These are phyloP conservation scores for Westerdykella aurantiaca DNA, from an alignment of 2,329 filamentous ascomycete species.

Conservation along the genomic window DNA sequence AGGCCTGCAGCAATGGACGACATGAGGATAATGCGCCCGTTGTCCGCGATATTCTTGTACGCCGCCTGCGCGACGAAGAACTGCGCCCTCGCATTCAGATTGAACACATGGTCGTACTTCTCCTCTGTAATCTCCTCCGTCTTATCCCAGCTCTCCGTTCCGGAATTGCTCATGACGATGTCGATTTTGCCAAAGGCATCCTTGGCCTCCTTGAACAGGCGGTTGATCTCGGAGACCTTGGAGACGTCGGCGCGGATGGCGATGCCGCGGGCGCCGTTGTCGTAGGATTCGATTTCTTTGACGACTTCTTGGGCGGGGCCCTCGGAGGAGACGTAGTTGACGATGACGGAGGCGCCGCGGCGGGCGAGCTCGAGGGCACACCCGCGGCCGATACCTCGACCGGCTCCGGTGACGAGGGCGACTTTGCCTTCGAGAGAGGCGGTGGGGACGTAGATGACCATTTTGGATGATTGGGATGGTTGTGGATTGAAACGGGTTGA, in stretches of 20 bases:
- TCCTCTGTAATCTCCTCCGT: constrained; percentile 63
- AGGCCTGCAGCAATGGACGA: constrained; percentile 63
- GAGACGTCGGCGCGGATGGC: constrained; percentile 56
- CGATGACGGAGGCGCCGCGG: constrained; percentile 58
- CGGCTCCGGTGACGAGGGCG: constrained; percentile 58
- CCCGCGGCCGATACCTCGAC: constrained; percentile 61
- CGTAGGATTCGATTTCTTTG: constrained; percentile 42
- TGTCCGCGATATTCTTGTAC: constrained; percentile 62
- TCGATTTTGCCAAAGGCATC: constrained; percentile 40
- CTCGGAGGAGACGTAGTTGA: constrained; percentile 58
- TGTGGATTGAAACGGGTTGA: not conserved
- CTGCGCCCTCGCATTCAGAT: constrained; percentile 62
- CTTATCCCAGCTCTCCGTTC: constrained; percentile 63
- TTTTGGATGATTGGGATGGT: constrained; percentile 15
- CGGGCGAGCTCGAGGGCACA: constrained; percentile 63
- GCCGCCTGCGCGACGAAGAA: constrained; percentile 75
- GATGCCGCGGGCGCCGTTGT: constrained; percentile 48
- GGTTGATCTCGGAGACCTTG: constrained; percentile 53
- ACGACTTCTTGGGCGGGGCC: constrained; percentile 45
- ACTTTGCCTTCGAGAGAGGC: constrained; percentile 49
- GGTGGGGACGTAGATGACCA: constrained; percentile 42
- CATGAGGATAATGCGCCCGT: constrained; percentile 71
- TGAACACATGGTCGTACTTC: constrained; percentile 67
- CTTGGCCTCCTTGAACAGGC: constrained; percentile 47
- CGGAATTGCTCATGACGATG: constrained; percentile 50